phyloP scores from a whole-genome alignment of 1,284 basidiomycete genomes.

The Amylostereum chailletii region DNA sequence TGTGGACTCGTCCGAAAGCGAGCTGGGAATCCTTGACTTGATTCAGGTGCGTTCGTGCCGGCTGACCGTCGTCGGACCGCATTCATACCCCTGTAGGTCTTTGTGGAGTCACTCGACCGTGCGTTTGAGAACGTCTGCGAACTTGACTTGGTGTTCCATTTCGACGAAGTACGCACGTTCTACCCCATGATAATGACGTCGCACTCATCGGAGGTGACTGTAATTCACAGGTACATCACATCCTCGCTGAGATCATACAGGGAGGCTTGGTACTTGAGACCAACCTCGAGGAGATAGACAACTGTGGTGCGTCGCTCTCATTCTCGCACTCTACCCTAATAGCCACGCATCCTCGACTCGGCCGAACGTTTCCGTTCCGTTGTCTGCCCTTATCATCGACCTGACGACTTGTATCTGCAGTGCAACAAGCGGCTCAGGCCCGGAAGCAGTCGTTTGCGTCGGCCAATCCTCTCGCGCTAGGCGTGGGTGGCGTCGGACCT shows the following conservation, averaged over 20 bases:
- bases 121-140: slow-evolving; percentile 99
- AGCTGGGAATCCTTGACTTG: slow-evolving; percentile 91
- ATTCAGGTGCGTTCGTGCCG: slow-evolving; percentile 69
- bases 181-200: background rate
- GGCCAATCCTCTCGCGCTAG: slow-evolving; percentile 69
- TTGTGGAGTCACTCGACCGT: slow-evolving; percentile 93
- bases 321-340: background rate
- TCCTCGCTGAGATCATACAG: slow-evolving; percentile 92
- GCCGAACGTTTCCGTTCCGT: background rate
- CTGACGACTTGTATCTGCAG: slow-evolving; percentile 26
- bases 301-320: slow-evolving; percentile 45
- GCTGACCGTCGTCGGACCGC: background rate
- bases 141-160: slow-evolving; percentile 96
- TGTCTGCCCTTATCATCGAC: background rate
- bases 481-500: slow-evolving; percentile 49
- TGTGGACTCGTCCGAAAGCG: slow-evolving; percentile 91
- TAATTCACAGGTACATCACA: slow-evolving; percentile 74
- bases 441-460: slow-evolving; percentile 69
- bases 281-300: slow-evolving; percentile 86
- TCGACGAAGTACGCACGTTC: slow-evolving; percentile 72
- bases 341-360: background rate
- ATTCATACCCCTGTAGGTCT: slow-evolving; percentile 50
- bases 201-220: background rate
- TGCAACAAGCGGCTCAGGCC: slow-evolving; percentile 56
- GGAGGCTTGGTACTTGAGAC: slow-evolving; percentile 98